Percentiles rank a stretch among this genome's conserved stretches.
These are phyloP conservation scores for Cutaneotrichosporon sp. DNA, from an alignment of 1,284 basidiomycete genomes.

Conservation along the genomic window DNA sequence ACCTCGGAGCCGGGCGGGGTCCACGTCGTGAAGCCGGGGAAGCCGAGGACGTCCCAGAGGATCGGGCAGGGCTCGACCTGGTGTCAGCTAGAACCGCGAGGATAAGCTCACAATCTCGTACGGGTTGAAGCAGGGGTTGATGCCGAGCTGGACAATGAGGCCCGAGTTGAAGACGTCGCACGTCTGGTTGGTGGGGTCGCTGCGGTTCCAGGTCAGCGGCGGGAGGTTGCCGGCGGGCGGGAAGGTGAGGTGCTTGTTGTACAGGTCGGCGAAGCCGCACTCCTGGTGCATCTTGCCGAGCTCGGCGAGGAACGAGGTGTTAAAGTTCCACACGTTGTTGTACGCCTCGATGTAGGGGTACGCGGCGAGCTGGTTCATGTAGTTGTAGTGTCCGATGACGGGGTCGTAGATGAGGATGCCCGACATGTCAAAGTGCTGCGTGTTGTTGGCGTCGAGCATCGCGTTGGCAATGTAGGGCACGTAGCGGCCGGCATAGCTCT, in stretches of 20 bases:
- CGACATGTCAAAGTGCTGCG: conserved; percentile 29
- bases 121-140: conserved; percentile 74
- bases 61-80: conserved; percentile 56
- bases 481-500: conserved; percentile 53
- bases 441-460: conserved; percentile 31
- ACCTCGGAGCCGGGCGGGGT: conserved; percentile 21
- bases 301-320: conserved; percentile 62
- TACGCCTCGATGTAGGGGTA: conserved; percentile 20
- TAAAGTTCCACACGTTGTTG: conserved; percentile 26
- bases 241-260: conserved; percentile 62
- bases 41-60: conserved; percentile 71
- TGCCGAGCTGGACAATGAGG: conserved; percentile 61
- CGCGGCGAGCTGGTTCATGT: conserved; percentile 66
- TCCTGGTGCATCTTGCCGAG: conserved; percentile 60
- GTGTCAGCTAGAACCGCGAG: background rate
- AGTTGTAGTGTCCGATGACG: conserved; percentile 45
- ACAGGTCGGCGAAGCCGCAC: conserved; percentile 68
- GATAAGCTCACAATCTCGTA: conserved; percentile 62
- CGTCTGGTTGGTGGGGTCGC: conserved; percentile 36
- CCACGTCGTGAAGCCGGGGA: background rate
- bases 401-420: conserved; percentile 39
- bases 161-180: conserved; percentile 70
- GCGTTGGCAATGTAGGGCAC: conserved; percentile 52
- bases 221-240: conserved; percentile 60
- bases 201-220: conserved; percentile 44